Base-by-base conservation (phyloP, 129 eudicot species). In the Artemisia tridentata region DNA sequence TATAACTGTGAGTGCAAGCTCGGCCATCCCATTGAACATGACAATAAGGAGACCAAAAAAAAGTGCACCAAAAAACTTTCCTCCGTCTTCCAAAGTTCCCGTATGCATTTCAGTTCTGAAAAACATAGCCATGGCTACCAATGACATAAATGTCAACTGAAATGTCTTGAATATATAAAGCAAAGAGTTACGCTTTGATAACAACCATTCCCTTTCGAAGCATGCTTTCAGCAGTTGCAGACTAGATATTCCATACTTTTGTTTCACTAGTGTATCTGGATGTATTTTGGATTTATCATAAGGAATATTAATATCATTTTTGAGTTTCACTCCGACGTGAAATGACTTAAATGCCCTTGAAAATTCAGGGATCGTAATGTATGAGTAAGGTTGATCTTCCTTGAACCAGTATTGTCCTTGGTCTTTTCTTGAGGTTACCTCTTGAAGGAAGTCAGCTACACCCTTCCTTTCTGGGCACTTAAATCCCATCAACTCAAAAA, bases 401-500 rank as follows among this genome's bases (percentile, higher is more conserved):
- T 53, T 63, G 15, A 70, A 53, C 81, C 81, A 77, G 51, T 77
- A 77, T 53, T 77, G 81, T 25, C 71, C 52, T 70, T 77, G 81
- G 45, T 77, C 81, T 53, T 77, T 77, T 25, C 8, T 63, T 72
- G 82, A 78, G 57, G 61, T 78, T 47, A 72, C 82, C 12, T 78
- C 82, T 57, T 78, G 82, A 49, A 78, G 77, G 25, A 78, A 78
- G 64, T 78, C 82, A 9, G 82, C 82, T 27, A 72, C 78, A n/a
- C 82, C 82, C 5, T 78, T 78, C 23, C 82, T 78, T 78, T 78
- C 82, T 0, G 82, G 82, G 56, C 82, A 78, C 63, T 72, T 78
- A 74, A 86, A 85, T 3, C 90, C 85, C 81, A 79, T 82, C 46
- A 19, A 53, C 47, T 85, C 85, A 27, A 85, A 85, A 75, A 85